A percentile compares a stretch with the other conserved stretches of the same genome.
phyloP scores from a whole-genome alignment of 2,329 filamentous ascomycete species.

The Ceratocystis harringtonii region DNA sequence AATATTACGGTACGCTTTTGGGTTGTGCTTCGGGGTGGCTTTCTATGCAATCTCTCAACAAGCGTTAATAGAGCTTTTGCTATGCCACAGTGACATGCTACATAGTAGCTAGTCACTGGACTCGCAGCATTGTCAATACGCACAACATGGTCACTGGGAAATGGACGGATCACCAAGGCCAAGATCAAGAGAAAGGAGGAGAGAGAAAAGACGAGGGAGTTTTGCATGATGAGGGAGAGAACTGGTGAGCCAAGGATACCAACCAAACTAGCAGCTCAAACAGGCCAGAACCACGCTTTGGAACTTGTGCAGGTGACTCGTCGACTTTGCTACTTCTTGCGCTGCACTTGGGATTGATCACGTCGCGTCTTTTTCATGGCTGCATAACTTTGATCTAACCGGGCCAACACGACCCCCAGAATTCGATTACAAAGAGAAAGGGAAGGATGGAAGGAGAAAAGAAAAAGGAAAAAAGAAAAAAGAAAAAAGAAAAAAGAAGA shows the following conservation, averaged over 20 bases:
- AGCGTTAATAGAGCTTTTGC: not conserved
- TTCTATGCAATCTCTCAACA: not conserved
- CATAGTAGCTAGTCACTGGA: not conserved
- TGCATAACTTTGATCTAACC: not conserved
- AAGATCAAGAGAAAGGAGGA: not conserved
- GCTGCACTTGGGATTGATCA: not conserved
- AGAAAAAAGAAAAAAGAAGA: not conserved
- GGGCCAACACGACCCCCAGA: not conserved
- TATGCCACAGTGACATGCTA: not conserved
- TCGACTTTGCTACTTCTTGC: not conserved
- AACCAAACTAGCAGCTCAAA: not conserved
- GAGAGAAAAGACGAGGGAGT: not conserved
- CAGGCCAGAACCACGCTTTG: not conserved
- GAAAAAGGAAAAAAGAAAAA: not conserved
- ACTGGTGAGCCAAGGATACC: not conserved
- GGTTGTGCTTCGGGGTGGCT: not conserved
- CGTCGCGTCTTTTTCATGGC: not conserved
- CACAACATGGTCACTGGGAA: not conserved
- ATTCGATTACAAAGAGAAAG: not conserved
- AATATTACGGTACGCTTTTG: not conserved
- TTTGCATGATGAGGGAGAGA: not conserved
- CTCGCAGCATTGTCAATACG: not conserved
- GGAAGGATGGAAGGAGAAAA: not conserved
- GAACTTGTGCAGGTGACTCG: not conserved
- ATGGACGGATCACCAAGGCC: not conserved